phyloP scores from a whole-genome alignment of 2,329 filamentous ascomycete genomes.

The Diaporthe citriasiana region DNA sequence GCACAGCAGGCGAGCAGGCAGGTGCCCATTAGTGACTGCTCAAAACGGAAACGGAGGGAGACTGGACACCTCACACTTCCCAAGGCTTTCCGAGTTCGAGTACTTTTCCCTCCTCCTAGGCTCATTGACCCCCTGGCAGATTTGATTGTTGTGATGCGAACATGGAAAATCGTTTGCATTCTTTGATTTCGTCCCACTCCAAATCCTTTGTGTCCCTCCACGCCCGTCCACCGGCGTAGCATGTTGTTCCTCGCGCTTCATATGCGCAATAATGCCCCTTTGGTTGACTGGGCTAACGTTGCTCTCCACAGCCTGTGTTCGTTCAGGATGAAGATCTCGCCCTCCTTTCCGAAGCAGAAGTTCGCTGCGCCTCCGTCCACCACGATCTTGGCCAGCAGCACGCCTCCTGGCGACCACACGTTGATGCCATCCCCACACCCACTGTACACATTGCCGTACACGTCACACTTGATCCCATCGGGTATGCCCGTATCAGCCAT shows the following conservation, averaged over 20 bases:
- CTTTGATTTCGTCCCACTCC: too few species aligned
- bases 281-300: conserved; percentile 49
- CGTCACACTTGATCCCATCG: conserved; percentile 62
- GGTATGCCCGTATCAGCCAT: conserved; percentile 63
- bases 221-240: background rate
- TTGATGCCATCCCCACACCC: conserved; percentile 64
- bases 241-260: background rate
- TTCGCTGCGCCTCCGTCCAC: conserved; percentile 60
- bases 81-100: background rate
- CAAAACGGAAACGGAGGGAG: background rate
- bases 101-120: background rate
- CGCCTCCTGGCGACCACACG: conserved; percentile 62
- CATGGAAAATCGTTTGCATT: background rate
- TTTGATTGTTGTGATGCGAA: background rate
- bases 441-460: conserved; percentile 62
- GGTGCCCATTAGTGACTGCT: background rate
- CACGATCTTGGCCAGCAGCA: conserved; percentile 60
- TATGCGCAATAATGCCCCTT: conserved; percentile 47
- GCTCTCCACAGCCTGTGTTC: conserved; percentile 60
- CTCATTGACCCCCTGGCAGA: background rate
- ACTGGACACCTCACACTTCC: background rate
- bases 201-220: too few species aligned
- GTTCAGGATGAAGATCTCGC: conserved; percentile 62
- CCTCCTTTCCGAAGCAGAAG: conserved; percentile 61
- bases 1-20: background rate